Evolutionary conservation across 2,329 filamentous ascomycete species (phyloP).

Genomic region (Trichoderma sp.): DNA sequence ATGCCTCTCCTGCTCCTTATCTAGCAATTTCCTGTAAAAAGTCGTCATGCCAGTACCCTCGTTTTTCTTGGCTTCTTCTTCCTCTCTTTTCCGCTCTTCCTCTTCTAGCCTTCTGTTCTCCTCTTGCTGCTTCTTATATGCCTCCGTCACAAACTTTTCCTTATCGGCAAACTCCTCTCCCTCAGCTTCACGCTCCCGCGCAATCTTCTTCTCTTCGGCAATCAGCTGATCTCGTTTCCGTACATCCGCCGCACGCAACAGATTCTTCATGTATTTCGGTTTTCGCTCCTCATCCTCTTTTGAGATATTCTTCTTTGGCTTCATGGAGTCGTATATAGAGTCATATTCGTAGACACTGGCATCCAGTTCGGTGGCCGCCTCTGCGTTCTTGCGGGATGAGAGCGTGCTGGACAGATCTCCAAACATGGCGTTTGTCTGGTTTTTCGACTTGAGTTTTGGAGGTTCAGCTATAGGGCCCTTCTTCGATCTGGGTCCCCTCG

Average conservation of each 20-base stretch:
- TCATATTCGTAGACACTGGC: conserved; percentile 85
- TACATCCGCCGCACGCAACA: conserved; percentile 73
- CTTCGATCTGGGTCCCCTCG: conserved; percentile 43
- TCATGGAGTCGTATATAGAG: conserved; percentile 76
- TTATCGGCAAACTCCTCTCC: conserved; percentile 81
- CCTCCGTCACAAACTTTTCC: conserved; percentile 83
- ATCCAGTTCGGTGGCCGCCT: conserved; percentile 69
- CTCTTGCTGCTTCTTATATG: conserved; percentile 80
- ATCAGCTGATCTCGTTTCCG: conserved; percentile 78
- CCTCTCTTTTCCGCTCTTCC: conserved; percentile 69
- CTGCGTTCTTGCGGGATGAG: conserved; percentile 64
- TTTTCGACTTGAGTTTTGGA: conserved; percentile 52
- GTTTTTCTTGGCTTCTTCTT: conserved; percentile 66
- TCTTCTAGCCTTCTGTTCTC: conserved; percentile 72
- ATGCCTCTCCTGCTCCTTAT: conserved; percentile 71
- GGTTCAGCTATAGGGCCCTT: conserved; percentile 43
- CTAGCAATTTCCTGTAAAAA: conserved; percentile 76
- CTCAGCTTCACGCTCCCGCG: conserved; percentile 76
- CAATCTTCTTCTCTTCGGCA: conserved; percentile 79
- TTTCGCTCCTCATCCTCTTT: conserved; percentile 61
- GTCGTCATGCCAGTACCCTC: conserved; percentile 71
- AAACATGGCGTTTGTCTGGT: conserved; percentile 52
- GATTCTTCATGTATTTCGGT: conserved; percentile 77
- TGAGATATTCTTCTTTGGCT: conserved; percentile 64
- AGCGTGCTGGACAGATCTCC: conserved; percentile 69